Percentiles rank a stretch among this genome's conserved stretches.
Conservation (phyloP, 345 rosid genomes). For the Pugionium dolabratum region DNA sequence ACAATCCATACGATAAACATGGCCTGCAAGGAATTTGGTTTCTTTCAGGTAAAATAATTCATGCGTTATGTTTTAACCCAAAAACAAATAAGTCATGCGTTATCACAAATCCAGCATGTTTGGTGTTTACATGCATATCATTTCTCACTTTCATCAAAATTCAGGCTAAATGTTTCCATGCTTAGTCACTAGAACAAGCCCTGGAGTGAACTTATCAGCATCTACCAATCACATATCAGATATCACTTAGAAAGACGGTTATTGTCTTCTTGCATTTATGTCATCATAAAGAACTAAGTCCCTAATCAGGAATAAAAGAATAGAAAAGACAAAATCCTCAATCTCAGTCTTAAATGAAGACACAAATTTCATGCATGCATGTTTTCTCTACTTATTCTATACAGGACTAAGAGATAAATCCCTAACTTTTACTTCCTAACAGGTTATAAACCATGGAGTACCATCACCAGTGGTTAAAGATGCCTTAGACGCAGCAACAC, state of each 20-base stretch:
- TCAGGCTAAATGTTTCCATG: constrained; percentile 6
- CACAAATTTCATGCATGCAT: constrained; percentile 35
- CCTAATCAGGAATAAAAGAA: constrained; percentile 3
- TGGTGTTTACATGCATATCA: constrained; percentile 5
- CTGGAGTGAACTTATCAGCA: constrained; percentile 8
- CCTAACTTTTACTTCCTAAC: constrained; percentile 24
- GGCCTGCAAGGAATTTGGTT: constrained; percentile 42
- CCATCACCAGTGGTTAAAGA: constrained; percentile 40
- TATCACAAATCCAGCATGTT: constrained; percentile 9
- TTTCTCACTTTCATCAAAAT: constrained; percentile 28
- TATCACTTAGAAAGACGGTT: constrained; percentile 32
- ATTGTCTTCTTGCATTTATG: constrained; percentile 39
- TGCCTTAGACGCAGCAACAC: constrained; percentile 50
- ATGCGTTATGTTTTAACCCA: not conserved
- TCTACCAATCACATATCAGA: constrained; percentile 26
- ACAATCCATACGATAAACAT: constrained; percentile 22
- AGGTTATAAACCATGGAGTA: constrained; percentile 60
- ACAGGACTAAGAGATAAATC: constrained; percentile 19
- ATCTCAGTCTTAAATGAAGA: constrained; percentile 33
- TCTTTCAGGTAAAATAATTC: constrained; percentile 38
- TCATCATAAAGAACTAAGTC: constrained; percentile 31
- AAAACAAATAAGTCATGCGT: not conserved
- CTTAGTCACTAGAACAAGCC: constrained; percentile 16
- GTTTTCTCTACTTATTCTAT: constrained; percentile 7
- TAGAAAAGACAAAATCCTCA: constrained; percentile 37